Conservation (phyloP, 345 rosid species). For the Bruguiera parviflora region DNA sequence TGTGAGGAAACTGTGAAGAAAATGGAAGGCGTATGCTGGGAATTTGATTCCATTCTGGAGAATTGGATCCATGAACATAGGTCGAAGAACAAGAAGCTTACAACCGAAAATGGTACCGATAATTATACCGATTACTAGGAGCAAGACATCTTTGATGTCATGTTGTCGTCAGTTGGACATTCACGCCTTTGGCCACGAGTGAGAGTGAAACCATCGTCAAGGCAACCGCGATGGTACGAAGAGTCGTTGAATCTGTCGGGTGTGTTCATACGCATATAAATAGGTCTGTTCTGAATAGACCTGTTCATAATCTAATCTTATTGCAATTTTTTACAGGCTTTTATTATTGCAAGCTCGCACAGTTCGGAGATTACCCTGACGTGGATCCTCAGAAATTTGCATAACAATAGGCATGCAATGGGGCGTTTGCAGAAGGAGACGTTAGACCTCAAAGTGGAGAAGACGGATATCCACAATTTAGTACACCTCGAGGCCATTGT, state of each 20-base stretch:
- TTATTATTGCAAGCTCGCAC: neutral
- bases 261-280: no score
- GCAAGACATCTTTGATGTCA: neutral
- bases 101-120: neutral
- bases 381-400: neutral
- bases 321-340: neutral
- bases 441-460: neutral
- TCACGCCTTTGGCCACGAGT: neutral
- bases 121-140: neutral
- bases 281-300: no score
- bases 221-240: neutral
- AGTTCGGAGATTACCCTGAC: neutral
- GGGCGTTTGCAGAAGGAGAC: neutral
- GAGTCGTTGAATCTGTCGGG: no score
- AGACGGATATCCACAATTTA: neutral
- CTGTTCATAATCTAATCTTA: neutral
- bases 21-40: neutral
- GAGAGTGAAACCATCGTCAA: neutral
- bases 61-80: neutral
- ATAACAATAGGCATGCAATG: neutral
- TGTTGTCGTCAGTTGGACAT: neutral
- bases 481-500: neutral
- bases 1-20: neutral
- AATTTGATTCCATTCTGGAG: neutral
- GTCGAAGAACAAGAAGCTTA: neutral